Evolutionary conservation across 306 rosid species (phyloP).

Genomic region (Alnus glutinosa): DNA sequence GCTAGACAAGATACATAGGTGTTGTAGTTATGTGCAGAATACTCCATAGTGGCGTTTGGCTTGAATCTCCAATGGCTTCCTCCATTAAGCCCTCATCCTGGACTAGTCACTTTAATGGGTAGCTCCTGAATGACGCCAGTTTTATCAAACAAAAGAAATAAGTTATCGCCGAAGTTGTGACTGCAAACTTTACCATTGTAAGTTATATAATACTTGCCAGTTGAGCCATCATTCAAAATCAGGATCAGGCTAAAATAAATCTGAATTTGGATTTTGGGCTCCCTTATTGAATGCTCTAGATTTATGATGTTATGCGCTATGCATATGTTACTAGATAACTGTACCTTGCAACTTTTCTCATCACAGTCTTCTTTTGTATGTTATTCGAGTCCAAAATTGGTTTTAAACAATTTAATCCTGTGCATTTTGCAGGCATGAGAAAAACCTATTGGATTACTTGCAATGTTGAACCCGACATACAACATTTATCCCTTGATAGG

Average conservation of each 20-base stretch:
- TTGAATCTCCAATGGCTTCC: background rate
- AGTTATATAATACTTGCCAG: background rate
- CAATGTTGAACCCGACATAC: constrained; percentile 88
- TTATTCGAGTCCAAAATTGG: background rate
- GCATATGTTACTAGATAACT: background rate
- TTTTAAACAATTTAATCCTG: constrained; percentile 8
- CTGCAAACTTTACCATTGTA: background rate
- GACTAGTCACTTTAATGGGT: background rate
- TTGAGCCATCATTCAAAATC: background rate
- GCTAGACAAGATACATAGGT: background rate
- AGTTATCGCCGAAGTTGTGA: background rate
- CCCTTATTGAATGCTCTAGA: background rate
- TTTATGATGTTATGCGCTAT: background rate
- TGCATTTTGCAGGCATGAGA: constrained; percentile 68
- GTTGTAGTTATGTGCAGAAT: background rate
- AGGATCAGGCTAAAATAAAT: background rate
- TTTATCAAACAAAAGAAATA: too few relatives aligned
- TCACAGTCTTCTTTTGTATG: background rate
- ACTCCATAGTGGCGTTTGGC: background rate
- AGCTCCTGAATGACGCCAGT: background rate
- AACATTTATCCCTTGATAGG: constrained; percentile 83
- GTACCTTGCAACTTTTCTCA: background rate
- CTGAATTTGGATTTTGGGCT: background rate
- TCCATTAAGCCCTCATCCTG: background rate
- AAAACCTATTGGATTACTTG: constrained; percentile 85